phyloP scores from a whole-genome alignment of 2,329 filamentous ascomycete genomes.

The Colletotrichum spaethianum region DNA sequence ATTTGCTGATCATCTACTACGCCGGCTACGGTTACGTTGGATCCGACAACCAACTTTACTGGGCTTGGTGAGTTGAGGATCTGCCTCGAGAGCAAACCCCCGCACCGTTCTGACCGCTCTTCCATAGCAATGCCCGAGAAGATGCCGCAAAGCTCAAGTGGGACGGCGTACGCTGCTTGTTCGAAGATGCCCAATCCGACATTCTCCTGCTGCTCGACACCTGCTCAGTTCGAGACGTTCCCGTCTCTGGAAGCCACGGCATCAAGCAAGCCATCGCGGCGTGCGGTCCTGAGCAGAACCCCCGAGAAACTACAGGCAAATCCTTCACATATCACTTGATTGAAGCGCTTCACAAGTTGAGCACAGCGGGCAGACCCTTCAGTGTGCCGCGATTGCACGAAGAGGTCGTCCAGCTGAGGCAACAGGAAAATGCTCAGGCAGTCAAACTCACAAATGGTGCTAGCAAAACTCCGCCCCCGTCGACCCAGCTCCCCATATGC shows the following conservation, averaged over 20 bases:
- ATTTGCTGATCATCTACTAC: slow-evolving; percentile 76
- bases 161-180: slow-evolving; percentile 73
- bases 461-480: slow-evolving; percentile 52
- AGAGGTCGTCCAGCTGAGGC: slow-evolving; percentile 63
- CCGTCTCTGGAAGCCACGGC: slow-evolving; percentile 66
- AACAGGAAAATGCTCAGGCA: slow-evolving; percentile 60
- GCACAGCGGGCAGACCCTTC: slow-evolving; percentile 65
- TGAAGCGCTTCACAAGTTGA: slow-evolving; percentile 69
- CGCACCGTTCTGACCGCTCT: slow-evolving; percentile 52
- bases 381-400: slow-evolving; percentile 70
- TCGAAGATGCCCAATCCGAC: slow-evolving; percentile 75
- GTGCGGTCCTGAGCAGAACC: slow-evolving; percentile 66
- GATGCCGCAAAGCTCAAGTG: slow-evolving; percentile 75
- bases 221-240: slow-evolving; percentile 68
- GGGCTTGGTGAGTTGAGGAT: slow-evolving; percentile 71
- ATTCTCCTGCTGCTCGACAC: slow-evolving; percentile 74
- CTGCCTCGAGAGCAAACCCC: background rate
- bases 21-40: slow-evolving; percentile 72
- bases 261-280: slow-evolving; percentile 75
- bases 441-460: slow-evolving; percentile 62
- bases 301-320: slow-evolving; percentile 59
- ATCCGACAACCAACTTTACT: slow-evolving; percentile 74
- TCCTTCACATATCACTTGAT: slow-evolving; percentile 72
- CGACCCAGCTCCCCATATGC: slow-evolving; percentile 62
- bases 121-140: slow-evolving; percentile 67